Evolutionary conservation across 2,329 filamentous ascomycete species (phyloP), one percentile per base, ranked within the genome.

Genomic region (Paraphoma sp.): DNA sequence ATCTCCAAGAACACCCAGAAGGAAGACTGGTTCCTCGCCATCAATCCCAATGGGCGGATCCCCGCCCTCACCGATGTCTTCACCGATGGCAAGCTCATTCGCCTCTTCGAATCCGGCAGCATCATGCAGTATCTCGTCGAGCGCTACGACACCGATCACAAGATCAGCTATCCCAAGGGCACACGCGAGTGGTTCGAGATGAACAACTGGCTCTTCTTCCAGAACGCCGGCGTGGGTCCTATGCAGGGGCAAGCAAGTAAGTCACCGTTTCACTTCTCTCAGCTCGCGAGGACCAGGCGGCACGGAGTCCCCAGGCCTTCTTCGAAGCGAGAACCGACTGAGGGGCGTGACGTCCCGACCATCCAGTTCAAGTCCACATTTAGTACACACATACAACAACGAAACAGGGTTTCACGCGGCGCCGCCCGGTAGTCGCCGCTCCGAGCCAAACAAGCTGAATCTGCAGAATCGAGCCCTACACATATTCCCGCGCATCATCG

Each of bases 1-100:
- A 84, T 96, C 56, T 80, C 76, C 60, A 90, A 90, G 61, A 90
- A 92, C 74, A 84, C 81, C n/a, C 92, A 96, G 69, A 96, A 95
- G 68, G 86, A 94, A 76, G 86, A 86, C 14, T 96, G 91, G 92
- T 97, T 94, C 79, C 84, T 96, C 29, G 87, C 88, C 50, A 96
- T 97, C 79, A 97, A 97, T 78, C 93, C 93, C 62, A 97, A 97
- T 75, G 93, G 93, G 62, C 90, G 93, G 64, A 96, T 97, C 68
- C 93, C 93, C 4, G 93, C 93, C 54, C 70, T 97, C 48, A 95
- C 91, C 7, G 93, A 97, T 78, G 69, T 83, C 6, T 89, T 91
- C 74, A 81, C 82, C 5, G 88, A 95, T 74, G 91, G 91, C 65
- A 81, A 89, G 74, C 80, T 82, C 33, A 92, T 96, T 72, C 83